Percentiles rank a stretch among this genome's conserved stretches.
Evolutionary conservation across 352 stramenopile species (phyloP).

Genomic region (Lagenidium giganteum): DNA sequence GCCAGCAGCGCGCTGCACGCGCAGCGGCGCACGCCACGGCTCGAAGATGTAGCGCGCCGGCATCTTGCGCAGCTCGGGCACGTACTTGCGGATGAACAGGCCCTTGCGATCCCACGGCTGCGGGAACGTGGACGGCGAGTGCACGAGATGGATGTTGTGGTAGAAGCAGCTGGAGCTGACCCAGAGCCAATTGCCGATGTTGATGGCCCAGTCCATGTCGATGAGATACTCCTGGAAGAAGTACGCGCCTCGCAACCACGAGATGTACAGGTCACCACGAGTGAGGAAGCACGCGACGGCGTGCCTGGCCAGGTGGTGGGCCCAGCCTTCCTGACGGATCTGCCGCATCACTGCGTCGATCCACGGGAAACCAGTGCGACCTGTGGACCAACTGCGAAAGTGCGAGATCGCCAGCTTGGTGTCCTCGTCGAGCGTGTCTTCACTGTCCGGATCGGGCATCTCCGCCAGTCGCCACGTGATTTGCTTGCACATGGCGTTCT

Average conservation of each 20-base stretch:
- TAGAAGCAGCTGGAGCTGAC: conserved; percentile 94
- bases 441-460: conserved; percentile 10
- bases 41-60: conserved; percentile 96
- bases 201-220: conserved; percentile 95
- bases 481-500: conserved; percentile 86
- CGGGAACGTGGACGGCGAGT: conserved; percentile 87
- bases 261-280: conserved; percentile 92
- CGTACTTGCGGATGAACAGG: conserved; percentile 89
- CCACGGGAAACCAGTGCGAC: conserved; percentile 95
- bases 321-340: conserved; percentile 86
- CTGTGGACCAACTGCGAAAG: conserved; percentile 86
- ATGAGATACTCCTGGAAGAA: conserved; percentile 92
- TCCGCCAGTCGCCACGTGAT: conserved; percentile 56
- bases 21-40: conserved; percentile 92
- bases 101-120: conserved; percentile 93
- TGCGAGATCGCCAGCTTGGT: conserved; percentile 48
- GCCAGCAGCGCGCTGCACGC: conserved; percentile 75
- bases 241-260: conserved; percentile 87
- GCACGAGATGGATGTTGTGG: conserved; percentile 94
- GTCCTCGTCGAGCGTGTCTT: conserved; percentile 20
- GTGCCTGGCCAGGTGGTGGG: conserved; percentile 84
- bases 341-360: conserved; percentile 96
- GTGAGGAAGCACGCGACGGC: conserved; percentile 96
- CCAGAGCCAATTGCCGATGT: conserved; percentile 98
- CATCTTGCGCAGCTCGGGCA: conserved; percentile 88